Evolutionary conservation across 164 flowering plant genomes (phyloP), one percentile per base, ranked within the genome.

Genomic region (Aristolochia californica): DNA sequence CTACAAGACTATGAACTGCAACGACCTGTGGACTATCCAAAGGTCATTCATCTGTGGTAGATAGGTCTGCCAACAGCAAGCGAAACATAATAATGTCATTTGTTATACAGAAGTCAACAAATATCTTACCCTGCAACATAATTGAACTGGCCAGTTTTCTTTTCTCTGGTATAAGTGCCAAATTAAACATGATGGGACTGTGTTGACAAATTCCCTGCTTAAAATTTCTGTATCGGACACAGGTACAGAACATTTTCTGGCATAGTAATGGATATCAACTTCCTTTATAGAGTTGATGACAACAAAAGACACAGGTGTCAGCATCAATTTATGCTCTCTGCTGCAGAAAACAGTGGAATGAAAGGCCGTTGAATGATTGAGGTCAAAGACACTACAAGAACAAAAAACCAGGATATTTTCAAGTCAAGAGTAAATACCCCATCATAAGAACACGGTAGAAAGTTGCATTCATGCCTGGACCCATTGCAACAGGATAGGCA

Each of bases 371-470:
- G 23, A 22, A 23, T n/a, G 16, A 5, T 20, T 18, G 5, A 34
- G 0, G 40, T 34, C 40, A 22, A 43, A 28, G n/a, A 53, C n/a
- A 53, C 26, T 24, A 54, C 9, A 15, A 27, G 28, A 17, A 23
- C 13, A 20, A 10, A 23, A 18, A 50, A 23, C 13, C 20, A 50
- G 26, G 14, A 50, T 10, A 22, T 22, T 13, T 23, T 22, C 26
- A 13, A 22, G 18, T 47, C 50, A 17, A 2, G 52, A 34, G 44
- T 23, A 22, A 80, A 67, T 72, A 88, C 98, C 82, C 60, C 2
- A 66, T 44, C 55, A 73, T 70, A 64, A 88, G 88, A 65, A 91
- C 70, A 43, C 96, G 80, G 63, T 83, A 78, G 74, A 91, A 91
- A 34, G 85, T 78, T 45, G 87, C 98, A 67, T 59, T 67, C 18